Evolutionary conservation across 176 grass and related monocot genomes (phyloP).

Genomic region (Carex kokanica): DNA sequence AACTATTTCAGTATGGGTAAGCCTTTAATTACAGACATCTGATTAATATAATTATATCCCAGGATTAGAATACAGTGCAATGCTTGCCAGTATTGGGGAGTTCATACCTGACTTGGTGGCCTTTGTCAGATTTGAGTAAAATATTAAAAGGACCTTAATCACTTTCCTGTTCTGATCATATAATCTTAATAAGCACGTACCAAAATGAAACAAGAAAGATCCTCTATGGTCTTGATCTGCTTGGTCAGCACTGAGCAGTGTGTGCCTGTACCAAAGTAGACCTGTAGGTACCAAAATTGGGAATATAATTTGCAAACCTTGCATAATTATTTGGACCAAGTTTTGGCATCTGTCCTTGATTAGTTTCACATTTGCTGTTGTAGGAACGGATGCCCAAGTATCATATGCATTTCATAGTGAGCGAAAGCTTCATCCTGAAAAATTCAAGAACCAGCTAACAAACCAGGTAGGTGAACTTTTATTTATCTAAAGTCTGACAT

Average conservation of each 20-base stretch:
- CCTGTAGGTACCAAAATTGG: not conserved
- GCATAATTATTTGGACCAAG: not conserved
- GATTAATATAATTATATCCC: not conserved
- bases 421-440: constrained; percentile 82
- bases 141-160: not conserved
- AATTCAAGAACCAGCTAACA: constrained; percentile 78
- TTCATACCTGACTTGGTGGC: constrained; percentile 6
- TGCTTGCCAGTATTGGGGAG: not conserved
- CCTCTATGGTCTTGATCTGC: not conserved
- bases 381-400: constrained; percentile 94
- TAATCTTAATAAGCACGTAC: not conserved
- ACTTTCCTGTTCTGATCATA: not conserved
- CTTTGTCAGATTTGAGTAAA: constrained; percentile 11
- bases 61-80: not conserved
- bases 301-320: constrained; percentile 7
- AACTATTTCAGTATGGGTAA: constrained; percentile 98
- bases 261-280: not conserved
- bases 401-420: constrained; percentile 95
- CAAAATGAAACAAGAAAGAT: constrained; percentile 1
- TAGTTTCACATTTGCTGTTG: constrained; percentile 27
- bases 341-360: constrained; percentile 1
- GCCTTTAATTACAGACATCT: constrained; percentile 17
- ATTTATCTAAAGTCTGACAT: not conserved
- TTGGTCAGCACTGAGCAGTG: not conserved
- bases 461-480: constrained; percentile 55